A percentile compares a stretch with the other conserved stretches of the same genome.
phyloP scores from a whole-genome alignment of 768 basidiomycete species.

The Cyathus striatus region DNA sequence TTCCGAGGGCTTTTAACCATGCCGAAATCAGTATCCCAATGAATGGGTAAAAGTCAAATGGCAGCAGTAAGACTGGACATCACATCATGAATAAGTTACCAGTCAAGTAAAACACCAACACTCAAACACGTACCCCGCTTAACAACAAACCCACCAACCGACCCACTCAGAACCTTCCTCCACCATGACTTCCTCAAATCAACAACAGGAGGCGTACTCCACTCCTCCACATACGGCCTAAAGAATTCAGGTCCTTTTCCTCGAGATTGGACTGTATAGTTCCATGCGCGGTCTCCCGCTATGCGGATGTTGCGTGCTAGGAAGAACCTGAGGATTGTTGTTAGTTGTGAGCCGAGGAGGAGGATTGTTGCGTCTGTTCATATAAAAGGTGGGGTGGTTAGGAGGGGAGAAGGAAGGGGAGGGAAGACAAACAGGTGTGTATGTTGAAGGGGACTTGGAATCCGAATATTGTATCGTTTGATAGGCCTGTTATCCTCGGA shows the following conservation, averaged over 20 bases:
- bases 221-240: slow-evolving; percentile 79
- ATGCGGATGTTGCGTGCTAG: slow-evolving; percentile 78
- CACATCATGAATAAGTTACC: neutral
- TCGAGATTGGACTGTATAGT: slow-evolving; percentile 78
- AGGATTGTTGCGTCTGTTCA: slow-evolving; percentile 68
- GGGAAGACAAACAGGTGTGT: slow-evolving; percentile 72
- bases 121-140: slow-evolving; percentile 33
- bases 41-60: slow-evolving; percentile 64
- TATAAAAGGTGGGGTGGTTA: neutral
- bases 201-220: slow-evolving; percentile 53
- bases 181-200: slow-evolving; percentile 19
- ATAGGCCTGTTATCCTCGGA: slow-evolving; percentile 56
- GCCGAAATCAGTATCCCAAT: slow-evolving; percentile 59
- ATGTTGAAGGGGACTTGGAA: slow-evolving; percentile 60
- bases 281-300: slow-evolving; percentile 73
- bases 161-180: slow-evolving; percentile 29
- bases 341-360: slow-evolving; percentile 70
- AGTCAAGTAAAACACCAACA: neutral
- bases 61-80: slow-evolving; percentile 50
- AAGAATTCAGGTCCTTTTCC: slow-evolving; percentile 83
- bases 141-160: slow-evolving; percentile 35
- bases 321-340: slow-evolving; percentile 75
- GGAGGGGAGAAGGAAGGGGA: no score
- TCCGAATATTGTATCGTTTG: slow-evolving; percentile 61
- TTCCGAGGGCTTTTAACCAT: slow-evolving; percentile 62